Percentiles rank a stretch among this genome's conserved stretches.
Evolutionary conservation across 179 eudicot genomes (phyloP).

Genomic region (Actinidia polygama): DNA sequence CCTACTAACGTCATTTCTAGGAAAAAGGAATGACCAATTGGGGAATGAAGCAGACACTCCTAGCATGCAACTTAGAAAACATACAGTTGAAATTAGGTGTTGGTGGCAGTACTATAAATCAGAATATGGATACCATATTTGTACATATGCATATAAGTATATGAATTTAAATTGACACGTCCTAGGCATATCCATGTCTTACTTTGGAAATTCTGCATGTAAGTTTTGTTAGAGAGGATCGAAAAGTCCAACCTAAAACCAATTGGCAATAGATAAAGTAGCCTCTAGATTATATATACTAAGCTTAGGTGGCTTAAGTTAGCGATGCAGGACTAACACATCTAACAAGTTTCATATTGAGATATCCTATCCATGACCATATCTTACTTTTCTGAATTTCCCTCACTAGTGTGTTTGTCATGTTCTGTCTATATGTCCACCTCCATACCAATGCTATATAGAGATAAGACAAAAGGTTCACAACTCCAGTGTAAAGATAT

Average conservation of each 20-base stretch:
- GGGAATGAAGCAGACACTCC: background rate
- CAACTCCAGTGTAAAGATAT: conserved; percentile 5
- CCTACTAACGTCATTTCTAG: background rate
- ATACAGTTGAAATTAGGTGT: conserved; percentile 2
- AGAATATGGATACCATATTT: background rate
- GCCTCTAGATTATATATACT: too few relatives aligned
- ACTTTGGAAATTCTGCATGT: background rate
- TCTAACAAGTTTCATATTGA: background rate
- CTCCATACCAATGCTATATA: conserved; percentile 8
- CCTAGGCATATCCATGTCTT: background rate
- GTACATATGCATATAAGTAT: background rate
- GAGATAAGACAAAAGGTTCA: background rate
- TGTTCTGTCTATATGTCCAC: background rate
- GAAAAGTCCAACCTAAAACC: too few relatives aligned
- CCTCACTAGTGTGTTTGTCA: background rate
- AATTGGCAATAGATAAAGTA: too few relatives aligned
- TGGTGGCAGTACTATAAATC: background rate
- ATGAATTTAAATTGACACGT: background rate
- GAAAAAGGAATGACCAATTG: background rate
- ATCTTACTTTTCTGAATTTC: background rate
- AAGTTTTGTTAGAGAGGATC: too few relatives aligned
- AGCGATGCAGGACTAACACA: too few relatives aligned
- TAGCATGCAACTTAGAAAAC: background rate
- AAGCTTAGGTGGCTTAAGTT: too few relatives aligned
- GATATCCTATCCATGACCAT: background rate